These are phyloP conservation scores for Penstemon davidsonii DNA, from an alignment of 257 asterid genomes.

Conservation along the genomic window DNA sequence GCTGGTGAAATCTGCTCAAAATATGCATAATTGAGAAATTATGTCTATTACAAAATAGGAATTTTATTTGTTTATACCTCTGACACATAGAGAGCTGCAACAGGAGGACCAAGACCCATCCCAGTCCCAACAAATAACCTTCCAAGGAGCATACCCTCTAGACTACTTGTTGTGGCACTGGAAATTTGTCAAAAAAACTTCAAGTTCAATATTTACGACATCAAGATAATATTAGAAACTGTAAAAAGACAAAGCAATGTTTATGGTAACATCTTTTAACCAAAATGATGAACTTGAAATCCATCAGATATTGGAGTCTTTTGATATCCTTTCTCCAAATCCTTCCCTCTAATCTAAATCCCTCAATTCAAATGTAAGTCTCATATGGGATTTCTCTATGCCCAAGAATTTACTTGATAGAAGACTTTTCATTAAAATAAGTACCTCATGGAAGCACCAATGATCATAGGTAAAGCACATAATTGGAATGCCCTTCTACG, in stretches of 20 bases:
- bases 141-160: conserved; percentile 89
- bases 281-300: too few species aligned
- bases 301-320: too few species aligned
- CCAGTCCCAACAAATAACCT: conserved; percentile 86
- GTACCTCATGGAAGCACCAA: conserved; percentile 84
- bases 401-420: not conserved
- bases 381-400: not conserved
- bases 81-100: conserved; percentile 87
- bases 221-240: conserved; percentile 11
- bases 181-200: conserved; percentile 22
- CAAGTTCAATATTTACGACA: conserved; percentile 5
- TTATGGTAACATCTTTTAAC: too few species aligned
- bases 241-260: not conserved
- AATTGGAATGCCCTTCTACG: conserved; percentile 79
- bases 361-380: too few species aligned
- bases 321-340: too few species aligned
- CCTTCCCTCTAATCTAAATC: too few species aligned
- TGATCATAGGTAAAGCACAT: conserved; percentile 86
- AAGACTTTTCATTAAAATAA: not conserved
- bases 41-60: not conserved
- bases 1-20: conserved; percentile 82
- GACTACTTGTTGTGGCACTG: conserved; percentile 78
- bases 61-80: conserved; percentile 53
- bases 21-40: conserved; percentile 23
- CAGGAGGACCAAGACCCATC: conserved; percentile 97